Evolutionary conservation across 768 basidiomycete genomes (phyloP).

Genomic region (Lactifluus pinguis): DNA sequence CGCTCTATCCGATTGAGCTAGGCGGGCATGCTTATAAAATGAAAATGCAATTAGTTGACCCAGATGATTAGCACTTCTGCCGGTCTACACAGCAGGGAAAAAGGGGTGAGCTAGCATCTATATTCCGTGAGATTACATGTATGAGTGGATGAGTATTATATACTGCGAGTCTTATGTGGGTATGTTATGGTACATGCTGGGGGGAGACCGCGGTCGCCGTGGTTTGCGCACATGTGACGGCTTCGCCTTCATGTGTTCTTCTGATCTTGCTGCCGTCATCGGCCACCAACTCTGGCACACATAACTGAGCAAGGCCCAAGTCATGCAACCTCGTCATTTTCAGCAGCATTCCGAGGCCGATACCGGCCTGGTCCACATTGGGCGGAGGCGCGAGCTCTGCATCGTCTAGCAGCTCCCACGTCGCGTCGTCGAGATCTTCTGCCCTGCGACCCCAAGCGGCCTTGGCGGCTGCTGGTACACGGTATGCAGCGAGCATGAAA

Average conservation of each 20-base stretch:
- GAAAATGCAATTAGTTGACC: not conserved
- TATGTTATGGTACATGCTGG: not conserved
- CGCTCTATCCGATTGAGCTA: constrained; percentile 55
- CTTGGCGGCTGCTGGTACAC: constrained; percentile 53
- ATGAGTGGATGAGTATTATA: not conserved
- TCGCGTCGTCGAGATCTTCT: constrained; percentile 57
- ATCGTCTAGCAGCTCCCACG: constrained; percentile 53
- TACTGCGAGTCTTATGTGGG: not conserved
- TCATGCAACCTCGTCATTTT: constrained; percentile 71
- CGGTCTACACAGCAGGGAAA: no score
- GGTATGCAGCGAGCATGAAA: constrained; percentile 63
- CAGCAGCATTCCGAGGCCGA: constrained; percentile 52
- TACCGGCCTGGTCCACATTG: constrained; percentile 26
- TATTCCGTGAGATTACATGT: not conserved
- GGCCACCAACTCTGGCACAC: constrained; percentile 25
- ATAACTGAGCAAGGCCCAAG: constrained; percentile 59
- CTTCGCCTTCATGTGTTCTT: not conserved
- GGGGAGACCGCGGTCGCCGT: not conserved
- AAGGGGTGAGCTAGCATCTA: not conserved
- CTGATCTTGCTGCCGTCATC: constrained; percentile 4
- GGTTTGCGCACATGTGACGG: not conserved
- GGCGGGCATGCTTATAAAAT: constrained; percentile 31
- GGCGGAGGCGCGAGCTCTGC: constrained; percentile 13
- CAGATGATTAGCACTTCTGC: no score
- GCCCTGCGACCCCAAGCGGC: constrained; percentile 60